These are phyloP conservation scores for Athelia sp. DNA, from an alignment of 1,284 basidiomycete species.

Conservation along the genomic window DNA sequence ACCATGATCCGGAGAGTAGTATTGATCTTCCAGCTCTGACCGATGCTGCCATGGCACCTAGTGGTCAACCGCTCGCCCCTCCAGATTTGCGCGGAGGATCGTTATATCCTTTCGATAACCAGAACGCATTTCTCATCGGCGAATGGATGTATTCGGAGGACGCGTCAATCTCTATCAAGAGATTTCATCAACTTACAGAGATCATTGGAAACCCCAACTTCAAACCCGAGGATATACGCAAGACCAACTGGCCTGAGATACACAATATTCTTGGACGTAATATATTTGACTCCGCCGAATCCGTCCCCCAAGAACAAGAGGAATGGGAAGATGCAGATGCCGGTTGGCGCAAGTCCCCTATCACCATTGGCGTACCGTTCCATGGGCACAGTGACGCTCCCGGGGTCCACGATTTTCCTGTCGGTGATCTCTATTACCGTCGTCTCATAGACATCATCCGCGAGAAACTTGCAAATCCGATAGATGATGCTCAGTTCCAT, in stretches of 20 bases:
- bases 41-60: too few relatives aligned
- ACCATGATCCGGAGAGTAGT: too few relatives aligned
- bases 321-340: background rate
- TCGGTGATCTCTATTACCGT: background rate
- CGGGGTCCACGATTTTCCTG: background rate
- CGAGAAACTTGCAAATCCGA: background rate
- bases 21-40: too few relatives aligned
- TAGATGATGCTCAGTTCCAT: background rate
- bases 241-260: background rate
- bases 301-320: background rate
- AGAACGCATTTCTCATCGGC: constrained; percentile 1
- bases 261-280: background rate
- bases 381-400: background rate
- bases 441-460: background rate
- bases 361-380: background rate
- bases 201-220: background rate
- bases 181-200: background rate
- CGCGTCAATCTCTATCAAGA: background rate
- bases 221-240: background rate
- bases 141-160: constrained; percentile 6
- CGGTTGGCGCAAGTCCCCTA: background rate
- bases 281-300: background rate
- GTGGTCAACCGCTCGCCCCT: too few relatives aligned
- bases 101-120: constrained; percentile 2
- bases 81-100: too few relatives aligned